These are phyloP conservation scores for Nemania sp. DNA, from an alignment of 2,329 filamentous ascomycete genomes.

Conservation along the genomic window DNA sequence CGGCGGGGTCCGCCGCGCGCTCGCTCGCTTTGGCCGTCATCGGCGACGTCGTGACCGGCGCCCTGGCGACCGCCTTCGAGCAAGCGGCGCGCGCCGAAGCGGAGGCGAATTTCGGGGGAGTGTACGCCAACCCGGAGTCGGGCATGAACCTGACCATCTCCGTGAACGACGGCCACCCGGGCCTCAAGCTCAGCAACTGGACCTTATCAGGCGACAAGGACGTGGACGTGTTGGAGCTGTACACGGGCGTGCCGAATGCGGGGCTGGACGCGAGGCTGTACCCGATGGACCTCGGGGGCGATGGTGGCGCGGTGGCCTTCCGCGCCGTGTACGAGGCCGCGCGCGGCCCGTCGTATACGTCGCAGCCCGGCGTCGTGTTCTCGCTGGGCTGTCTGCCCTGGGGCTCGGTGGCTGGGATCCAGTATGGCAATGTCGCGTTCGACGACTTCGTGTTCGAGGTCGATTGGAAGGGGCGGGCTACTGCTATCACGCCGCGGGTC, in stretches of 20 bases:
- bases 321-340: background rate
- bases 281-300: background rate
- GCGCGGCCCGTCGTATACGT: background rate
- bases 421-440: background rate
- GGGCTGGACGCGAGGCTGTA: background rate
- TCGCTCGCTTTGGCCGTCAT: background rate
- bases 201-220: background rate
- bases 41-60: background rate
- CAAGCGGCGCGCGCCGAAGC: constrained; percentile 3
- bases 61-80: background rate
- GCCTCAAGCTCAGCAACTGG: constrained; percentile 4
- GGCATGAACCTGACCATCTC: background rate
- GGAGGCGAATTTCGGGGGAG: background rate
- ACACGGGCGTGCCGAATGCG: background rate
- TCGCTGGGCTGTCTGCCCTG: background rate
- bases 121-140: background rate
- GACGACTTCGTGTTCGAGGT: constrained; percentile 2
- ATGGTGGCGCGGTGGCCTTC: background rate
- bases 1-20: background rate
- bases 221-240: background rate
- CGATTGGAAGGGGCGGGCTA: background rate
- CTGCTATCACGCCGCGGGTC: background rate
- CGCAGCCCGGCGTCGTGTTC: background rate
- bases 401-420: background rate
- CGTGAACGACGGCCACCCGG: background rate